Base-by-base conservation (phyloP, 768 basidiomycete species). In the Clathrus columnatus region DNA sequence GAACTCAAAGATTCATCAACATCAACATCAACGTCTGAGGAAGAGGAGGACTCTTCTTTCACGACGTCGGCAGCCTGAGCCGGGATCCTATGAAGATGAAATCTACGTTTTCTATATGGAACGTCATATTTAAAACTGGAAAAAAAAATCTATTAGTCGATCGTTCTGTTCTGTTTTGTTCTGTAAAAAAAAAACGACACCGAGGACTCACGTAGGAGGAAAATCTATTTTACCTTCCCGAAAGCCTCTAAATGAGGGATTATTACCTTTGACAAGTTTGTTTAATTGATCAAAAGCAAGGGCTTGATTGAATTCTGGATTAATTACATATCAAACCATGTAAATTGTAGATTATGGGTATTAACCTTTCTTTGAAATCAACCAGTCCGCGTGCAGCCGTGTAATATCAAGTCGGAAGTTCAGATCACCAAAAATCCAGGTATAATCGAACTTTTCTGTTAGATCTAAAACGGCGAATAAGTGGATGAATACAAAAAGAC, bases 321-420 rank as follows among this genome's bases (percentile, higher is more conserved):
- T 29, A 7, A 30, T 29, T 1, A 51, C 21, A 32, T 56, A 51
- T 65, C 11, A 67, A 41, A 26, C 17, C 5, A n/a, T 21, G 14
- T 24, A 47, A 50, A 26, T 26, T 29, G 11, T 53, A n/a, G 7
- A 21, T 18, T 30, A 28, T 21, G 24, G 5, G 11, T 18, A 60
- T 69, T 36, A 59, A 87, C 88, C 88, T 73, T 84, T 83, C 30
- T 82, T 80, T 23, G 88, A 81, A 57, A 94, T 83, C 3, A 97
- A 73, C 92, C 93, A 96, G 68, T 97, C 94, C 4, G 93, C 93
- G 64, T 97, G 94, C 11, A 94, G 70, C 17, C 94, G 79, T 5
- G 92, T 86, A 45, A 96, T 81, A 60, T 94, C 85, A 48, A 96
- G 71, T 29, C 94, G 79, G 64, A 96, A 96, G 68, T 95, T 97